These are phyloP conservation scores for Cadophora malorum DNA, from an alignment of 2,329 filamentous ascomycete genomes.

Conservation along the genomic window DNA sequence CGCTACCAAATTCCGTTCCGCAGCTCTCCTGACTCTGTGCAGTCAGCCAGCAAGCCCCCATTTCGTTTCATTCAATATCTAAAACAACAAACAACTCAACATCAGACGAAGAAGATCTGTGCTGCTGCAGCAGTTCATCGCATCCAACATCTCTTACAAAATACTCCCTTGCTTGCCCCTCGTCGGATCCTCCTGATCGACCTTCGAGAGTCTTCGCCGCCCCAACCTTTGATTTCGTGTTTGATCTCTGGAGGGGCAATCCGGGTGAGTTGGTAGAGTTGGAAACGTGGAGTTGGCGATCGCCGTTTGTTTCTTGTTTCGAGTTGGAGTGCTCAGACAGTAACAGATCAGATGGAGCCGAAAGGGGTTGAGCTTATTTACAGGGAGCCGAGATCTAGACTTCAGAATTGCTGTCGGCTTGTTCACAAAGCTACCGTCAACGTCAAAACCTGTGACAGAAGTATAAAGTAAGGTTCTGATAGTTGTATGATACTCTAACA, in stretches of 20 bases:
- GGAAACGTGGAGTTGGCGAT: conserved; percentile 13
- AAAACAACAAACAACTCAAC: conserved; percentile 13
- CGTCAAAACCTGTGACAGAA: background rate
- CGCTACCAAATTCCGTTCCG: background rate
- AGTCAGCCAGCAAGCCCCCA: background rate
- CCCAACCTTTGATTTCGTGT: conserved; percentile 1
- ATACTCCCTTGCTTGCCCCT: conserved; percentile 3
- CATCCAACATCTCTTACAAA: background rate
- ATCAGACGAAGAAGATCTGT: conserved; percentile 7
- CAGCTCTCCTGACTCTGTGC: background rate
- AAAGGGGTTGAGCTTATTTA: background rate
- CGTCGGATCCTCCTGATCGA: conserved; percentile 3
- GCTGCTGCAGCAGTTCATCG: conserved; percentile 4
- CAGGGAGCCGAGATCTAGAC: background rate
- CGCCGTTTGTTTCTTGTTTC: conserved; percentile 17
- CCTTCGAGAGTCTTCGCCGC: background rate
- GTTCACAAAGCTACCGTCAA: background rate
- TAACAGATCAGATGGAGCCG: conserved; percentile 9
- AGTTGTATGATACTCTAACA: background rate
- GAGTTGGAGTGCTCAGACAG: background rate
- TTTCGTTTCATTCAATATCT: conserved; percentile 8
- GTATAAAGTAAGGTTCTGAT: background rate
- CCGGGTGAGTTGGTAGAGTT: background rate
- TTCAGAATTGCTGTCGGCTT: background rate
- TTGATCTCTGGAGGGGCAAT: background rate